Percentiles rank a stretch among this genome's conserved stretches.
Evolutionary conservation across 768 basidiomycete genomes (phyloP).

Genomic region (Mycena crocata): DNA sequence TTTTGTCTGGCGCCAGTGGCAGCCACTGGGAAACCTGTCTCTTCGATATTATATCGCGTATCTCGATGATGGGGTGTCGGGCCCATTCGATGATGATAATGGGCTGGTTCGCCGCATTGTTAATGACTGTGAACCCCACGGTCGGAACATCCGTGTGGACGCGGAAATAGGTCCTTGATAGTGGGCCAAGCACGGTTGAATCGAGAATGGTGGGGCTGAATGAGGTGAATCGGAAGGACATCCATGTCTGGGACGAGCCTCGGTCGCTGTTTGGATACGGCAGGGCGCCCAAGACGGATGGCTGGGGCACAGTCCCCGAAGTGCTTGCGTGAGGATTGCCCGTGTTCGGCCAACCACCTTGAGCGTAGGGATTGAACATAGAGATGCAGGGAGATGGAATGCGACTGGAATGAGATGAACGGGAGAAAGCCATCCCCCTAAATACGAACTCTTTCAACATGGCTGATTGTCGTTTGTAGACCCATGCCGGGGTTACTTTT

Average conservation of each 20-base stretch:
- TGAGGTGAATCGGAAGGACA: conserved; percentile 57
- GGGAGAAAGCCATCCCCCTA: background rate
- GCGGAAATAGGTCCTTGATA: conserved; percentile 51
- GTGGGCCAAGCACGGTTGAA: conserved; percentile 55
- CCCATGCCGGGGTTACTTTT: conserved; percentile 2
- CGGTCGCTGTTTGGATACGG: conserved; percentile 7
- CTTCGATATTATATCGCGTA: conserved; percentile 46
- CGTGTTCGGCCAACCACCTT: conserved; percentile 21
- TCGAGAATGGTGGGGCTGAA: conserved; percentile 55
- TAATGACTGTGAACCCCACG: conserved; percentile 54
- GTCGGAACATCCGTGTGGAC: conserved; percentile 50
- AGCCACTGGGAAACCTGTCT: conserved; percentile 58
- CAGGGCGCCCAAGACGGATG: conserved; percentile 29
- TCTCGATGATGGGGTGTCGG: conserved; percentile 48
- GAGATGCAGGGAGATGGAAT: conserved; percentile 8
- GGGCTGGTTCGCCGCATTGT: conserved; percentile 46
- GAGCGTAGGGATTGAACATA: conserved; percentile 27
- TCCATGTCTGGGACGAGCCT: conserved; percentile 36
- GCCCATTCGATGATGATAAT: conserved; percentile 59
- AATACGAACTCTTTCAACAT: background rate
- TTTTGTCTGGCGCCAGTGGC: conserved; percentile 51
- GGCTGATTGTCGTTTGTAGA: background rate
- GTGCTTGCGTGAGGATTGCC: conserved; percentile 11
- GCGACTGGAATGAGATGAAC: conserved; percentile 9
- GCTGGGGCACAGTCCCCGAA: conserved; percentile 14